Percentiles rank a stretch among this genome's conserved stretches.
phyloP scores from a whole-genome alignment of 1,284 basidiomycete species.

The Leccinum colubrinum region DNA sequence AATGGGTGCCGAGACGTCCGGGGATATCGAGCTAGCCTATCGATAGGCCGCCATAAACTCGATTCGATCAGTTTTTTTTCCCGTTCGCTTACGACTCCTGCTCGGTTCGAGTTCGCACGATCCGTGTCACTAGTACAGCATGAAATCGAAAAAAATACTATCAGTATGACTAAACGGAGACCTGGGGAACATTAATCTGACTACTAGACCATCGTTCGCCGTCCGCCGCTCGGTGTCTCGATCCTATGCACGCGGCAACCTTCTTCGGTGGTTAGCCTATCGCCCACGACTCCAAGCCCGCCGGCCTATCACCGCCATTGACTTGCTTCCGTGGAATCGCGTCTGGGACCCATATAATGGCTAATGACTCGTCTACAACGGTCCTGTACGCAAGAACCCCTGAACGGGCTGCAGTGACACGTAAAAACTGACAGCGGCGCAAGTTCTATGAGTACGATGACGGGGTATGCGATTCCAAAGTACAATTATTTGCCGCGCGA shows the following conservation, averaged over 20 bases:
- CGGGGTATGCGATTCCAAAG: slow-evolving; percentile 24
- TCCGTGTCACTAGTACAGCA: slow-evolving; percentile 13
- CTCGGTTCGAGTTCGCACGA: slow-evolving; percentile 5
- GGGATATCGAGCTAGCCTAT: slow-evolving; percentile 12
- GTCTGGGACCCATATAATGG: slow-evolving; percentile 10
- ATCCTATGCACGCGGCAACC: slow-evolving; percentile 21
- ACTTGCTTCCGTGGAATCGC: slow-evolving; percentile 17
- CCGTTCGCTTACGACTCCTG: slow-evolving; percentile 9
- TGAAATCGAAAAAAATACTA: slow-evolving; percentile 8
- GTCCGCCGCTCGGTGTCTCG: slow-evolving; percentile 13
- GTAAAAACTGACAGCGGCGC: slow-evolving; percentile 33
- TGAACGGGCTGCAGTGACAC: slow-evolving; percentile 17
- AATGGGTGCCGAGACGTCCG: slow-evolving; percentile 11
- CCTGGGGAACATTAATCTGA: too few species aligned
- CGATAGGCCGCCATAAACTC: slow-evolving; percentile 10
- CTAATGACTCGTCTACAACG: slow-evolving; percentile 10
- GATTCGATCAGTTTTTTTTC: neutral
- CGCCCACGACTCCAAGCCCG: slow-evolving; percentile 11
- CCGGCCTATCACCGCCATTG: slow-evolving; percentile 30
- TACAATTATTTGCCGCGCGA: slow-evolving; percentile 15
- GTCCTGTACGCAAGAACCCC: slow-evolving; percentile 9
- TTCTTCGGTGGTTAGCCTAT: slow-evolving; percentile 18
- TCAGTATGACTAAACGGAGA: slow-evolving; percentile 11
- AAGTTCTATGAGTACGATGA: slow-evolving; percentile 17
- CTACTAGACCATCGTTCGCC: too few species aligned